These are phyloP conservation scores for Aspergillus unguis DNA, from an alignment of 2,329 filamentous ascomycete species.

Conservation along the genomic window DNA sequence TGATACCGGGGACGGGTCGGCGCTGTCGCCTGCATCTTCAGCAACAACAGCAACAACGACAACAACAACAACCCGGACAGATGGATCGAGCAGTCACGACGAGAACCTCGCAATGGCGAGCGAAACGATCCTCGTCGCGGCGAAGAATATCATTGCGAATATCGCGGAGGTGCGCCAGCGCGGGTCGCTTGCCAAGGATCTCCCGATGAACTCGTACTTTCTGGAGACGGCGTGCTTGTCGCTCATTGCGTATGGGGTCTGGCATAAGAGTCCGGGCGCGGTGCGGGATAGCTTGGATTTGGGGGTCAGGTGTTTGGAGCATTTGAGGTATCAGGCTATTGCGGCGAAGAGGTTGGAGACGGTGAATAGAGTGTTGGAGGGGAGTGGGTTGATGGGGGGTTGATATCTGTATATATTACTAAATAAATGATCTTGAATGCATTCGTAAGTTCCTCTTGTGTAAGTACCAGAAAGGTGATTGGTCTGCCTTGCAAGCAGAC, in stretches of 20 bases:
- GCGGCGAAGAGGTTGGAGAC: neutral
- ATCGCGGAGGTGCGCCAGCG: neutral
- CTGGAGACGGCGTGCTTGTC: neutral
- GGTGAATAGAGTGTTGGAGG: neutral
- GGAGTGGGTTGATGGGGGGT: neutral
- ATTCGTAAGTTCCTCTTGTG: too few species aligned
- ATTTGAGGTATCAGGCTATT: neutral
- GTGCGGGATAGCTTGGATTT: neutral
- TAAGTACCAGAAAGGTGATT: too few species aligned
- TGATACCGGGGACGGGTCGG: too few species aligned
- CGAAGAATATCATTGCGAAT: neutral
- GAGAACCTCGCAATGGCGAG: neutral
- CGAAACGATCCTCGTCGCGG: neutral
- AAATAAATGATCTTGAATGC: too few species aligned
- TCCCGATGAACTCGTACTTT: constrained; percentile 1
- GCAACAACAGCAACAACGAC: neutral
- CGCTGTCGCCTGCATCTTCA: too few species aligned
- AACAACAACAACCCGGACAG: neutral
- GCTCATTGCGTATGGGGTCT: neutral
- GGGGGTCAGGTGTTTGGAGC: neutral
- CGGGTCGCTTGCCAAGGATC: neutral
- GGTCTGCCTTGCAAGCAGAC: too few species aligned
- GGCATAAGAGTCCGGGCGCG: neutral
- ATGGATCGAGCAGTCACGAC: neutral
- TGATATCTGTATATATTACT: too few species aligned